Evolutionary conservation across 31 red algal genomes (phyloP).

Genomic region (Odonthalia washingtoniensis): DNA sequence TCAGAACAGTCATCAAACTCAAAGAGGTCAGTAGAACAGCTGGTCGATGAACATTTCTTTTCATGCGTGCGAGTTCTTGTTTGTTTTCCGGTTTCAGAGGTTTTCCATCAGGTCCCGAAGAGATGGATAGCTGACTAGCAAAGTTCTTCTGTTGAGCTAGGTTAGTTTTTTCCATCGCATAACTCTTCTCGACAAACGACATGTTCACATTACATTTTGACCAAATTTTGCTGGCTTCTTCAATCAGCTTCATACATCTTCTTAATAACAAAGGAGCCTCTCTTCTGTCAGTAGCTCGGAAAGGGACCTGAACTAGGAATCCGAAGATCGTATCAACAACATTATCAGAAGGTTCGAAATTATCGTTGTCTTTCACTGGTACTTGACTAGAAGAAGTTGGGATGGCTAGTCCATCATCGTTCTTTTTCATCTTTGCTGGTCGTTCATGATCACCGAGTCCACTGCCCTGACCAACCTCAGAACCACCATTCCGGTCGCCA

Average conservation of each 20-base stretch:
- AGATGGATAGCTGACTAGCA: too few relatives aligned
- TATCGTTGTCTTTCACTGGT: slow-evolving; percentile 46
- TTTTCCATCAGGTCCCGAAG: background rate
- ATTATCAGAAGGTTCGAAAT: slow-evolving; percentile 57
- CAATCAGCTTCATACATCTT: slow-evolving; percentile 72
- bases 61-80: slow-evolving; percentile 39
- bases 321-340: slow-evolving; percentile 73
- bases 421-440: slow-evolving; percentile 61
- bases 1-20: too few relatives aligned
- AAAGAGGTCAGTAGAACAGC: slow-evolving; percentile 67
- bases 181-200: slow-evolving; percentile 65
- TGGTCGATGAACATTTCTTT: slow-evolving; percentile 51
- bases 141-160: too few relatives aligned
- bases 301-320: slow-evolving; percentile 81
- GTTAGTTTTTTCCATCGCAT: background rate
- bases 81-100: slow-evolving; percentile 17
- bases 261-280: slow-evolving; percentile 69
- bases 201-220: slow-evolving; percentile 62
- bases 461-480: too few relatives aligned
- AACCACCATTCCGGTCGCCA: too few relatives aligned
- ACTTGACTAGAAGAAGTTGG: slow-evolving; percentile 17
- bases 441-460: slow-evolving; percentile 50
- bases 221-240: slow-evolving; percentile 73
- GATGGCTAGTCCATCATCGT: slow-evolving; percentile 46
- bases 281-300: slow-evolving; percentile 61